Base-by-base conservation (phyloP, 148 eudicot genomes). In the Nepenthes gracilis region DNA sequence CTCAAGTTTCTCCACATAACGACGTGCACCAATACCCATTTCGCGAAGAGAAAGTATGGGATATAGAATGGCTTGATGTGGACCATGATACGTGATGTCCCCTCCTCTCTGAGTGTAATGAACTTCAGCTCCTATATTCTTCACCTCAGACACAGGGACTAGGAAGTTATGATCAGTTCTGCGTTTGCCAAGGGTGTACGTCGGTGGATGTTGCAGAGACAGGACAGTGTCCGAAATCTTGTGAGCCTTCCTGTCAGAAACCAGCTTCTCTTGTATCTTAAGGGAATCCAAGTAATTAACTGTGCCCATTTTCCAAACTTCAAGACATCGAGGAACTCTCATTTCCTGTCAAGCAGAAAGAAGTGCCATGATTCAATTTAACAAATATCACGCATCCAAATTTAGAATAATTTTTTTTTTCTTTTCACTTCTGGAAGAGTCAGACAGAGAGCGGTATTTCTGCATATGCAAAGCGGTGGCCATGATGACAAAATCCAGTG, bases 71-170 rank as follows among this genome's bases (percentile, higher is more conserved):
- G 95, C 92, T 73, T 91, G 97, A 57, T 59, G 77, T 11, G 97
- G 97, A 53, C 97, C 97, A 35, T 91, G 97, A 69, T 65, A 92
- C 5, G 97, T 88, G 65, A 85, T 74, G 56, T 92, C 94, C 49
- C 97, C 97, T 59, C 97, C 97, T 61, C 97, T 75, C 70, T 83
- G 78, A 8, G 94, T 85, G 59, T 88, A 88, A 78, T 92, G 86
- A 71, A 92, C 88, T 45, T 85, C 83, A n/a, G 88, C 94, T 54
- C 97, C 97, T 62, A 92, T 78, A 47, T 57, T 65, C 66, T 74
- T 75, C 54, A 92, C 73, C 55, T 88, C 90, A 33, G 73, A 40
- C 63, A 83, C 88, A 4, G 93, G 43, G 40, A 88, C 76, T 57
- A 92, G 64, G 49, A 92, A 62, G 62, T 85, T 92, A 67, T 92